Percentiles rank a stretch among this genome's conserved stretches.
phyloP scores from a whole-genome alignment of 2,329 filamentous ascomycete species.

The Sordariomycetes sp. region DNA sequence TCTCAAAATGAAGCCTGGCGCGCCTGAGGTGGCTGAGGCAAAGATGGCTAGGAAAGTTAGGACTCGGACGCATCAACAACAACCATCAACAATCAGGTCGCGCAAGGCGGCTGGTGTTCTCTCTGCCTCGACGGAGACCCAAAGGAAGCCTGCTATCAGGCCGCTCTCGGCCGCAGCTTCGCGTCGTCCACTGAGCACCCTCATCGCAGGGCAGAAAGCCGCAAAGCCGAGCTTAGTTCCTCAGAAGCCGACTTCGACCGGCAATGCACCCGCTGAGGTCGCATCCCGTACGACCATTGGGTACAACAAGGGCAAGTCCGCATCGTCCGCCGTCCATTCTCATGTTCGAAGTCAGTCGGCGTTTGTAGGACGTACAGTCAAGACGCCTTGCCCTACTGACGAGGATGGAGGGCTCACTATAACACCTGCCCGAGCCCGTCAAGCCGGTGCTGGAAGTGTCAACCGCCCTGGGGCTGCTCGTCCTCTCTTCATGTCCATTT shows the following conservation, averaged over 20 bases:
- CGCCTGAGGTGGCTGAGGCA: constrained; percentile 2
- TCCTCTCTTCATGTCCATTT: constrained; percentile 49
- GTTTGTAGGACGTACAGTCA: constrained; percentile 8
- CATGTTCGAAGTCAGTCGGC: constrained; percentile 8
- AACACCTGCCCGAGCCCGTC: constrained; percentile 30
- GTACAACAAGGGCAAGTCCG: constrained; percentile 67
- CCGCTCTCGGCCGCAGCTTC: not conserved
- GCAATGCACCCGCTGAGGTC: constrained; percentile 51
- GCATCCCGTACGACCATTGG: constrained; percentile 76
- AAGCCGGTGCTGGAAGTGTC: constrained; percentile 11
- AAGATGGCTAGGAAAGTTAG: constrained; percentile 6
- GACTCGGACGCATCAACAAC: not conserved
- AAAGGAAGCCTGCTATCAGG: constrained; percentile 7
- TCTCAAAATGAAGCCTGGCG: constrained; percentile 3
- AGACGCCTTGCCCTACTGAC: constrained; percentile 5
- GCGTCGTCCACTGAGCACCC: constrained; percentile 18
- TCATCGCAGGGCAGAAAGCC: constrained; percentile 18
- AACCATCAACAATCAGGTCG: constrained; percentile 23
- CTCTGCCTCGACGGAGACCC: constrained; percentile 23
- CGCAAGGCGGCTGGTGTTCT: constrained; percentile 45
- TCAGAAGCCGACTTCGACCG: constrained; percentile 39
- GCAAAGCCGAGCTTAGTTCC: constrained; percentile 27
- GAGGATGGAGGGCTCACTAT: constrained; percentile 28
- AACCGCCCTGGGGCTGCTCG: constrained; percentile 18
- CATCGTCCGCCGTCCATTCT: constrained; percentile 34